Evolutionary conservation across 2,329 filamentous ascomycete genomes (phyloP).

Genomic region (Colletotrichum cereale): DNA sequence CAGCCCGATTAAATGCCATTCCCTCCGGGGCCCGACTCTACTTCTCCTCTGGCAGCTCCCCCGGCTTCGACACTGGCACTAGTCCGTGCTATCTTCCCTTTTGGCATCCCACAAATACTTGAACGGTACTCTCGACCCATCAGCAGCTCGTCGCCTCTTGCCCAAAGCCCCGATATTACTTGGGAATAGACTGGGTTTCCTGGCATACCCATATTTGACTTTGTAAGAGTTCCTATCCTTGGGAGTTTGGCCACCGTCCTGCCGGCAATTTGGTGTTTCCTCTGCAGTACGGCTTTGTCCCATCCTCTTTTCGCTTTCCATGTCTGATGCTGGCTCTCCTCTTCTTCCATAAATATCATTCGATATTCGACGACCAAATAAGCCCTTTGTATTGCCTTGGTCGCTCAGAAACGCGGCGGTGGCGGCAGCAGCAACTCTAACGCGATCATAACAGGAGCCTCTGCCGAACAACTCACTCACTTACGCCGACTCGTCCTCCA

Average conservation of each 20-base stretch:
- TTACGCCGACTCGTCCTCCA: background rate
- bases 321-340: slow-evolving; percentile 9
- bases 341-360: slow-evolving; percentile 32
- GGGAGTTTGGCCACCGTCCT: slow-evolving; percentile 32
- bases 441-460: slow-evolving; percentile 19
- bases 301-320: background rate
- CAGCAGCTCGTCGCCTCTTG: slow-evolving; percentile 8
- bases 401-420: slow-evolving; percentile 6
- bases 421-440: slow-evolving; percentile 16
- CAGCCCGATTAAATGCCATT: background rate
- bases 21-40: slow-evolving; percentile 2
- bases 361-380: slow-evolving; percentile 11
- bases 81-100: slow-evolving; percentile 1
- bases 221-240: slow-evolving; percentile 18
- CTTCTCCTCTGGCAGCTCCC: slow-evolving; percentile 8
- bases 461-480: slow-evolving; percentile 2
- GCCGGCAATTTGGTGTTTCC: slow-evolving; percentile 22
- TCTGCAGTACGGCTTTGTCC: slow-evolving; percentile 5
- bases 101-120: slow-evolving; percentile 1
- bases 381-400: slow-evolving; percentile 23
- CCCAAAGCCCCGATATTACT: slow-evolving; percentile 27
- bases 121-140: slow-evolving; percentile 3
- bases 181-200: slow-evolving; percentile 9
- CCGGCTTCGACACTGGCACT: slow-evolving; percentile 6
- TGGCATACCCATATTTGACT: slow-evolving; percentile 5